Conservation (phyloP, 106 monocot species). For the Allium sativum region DNA sequence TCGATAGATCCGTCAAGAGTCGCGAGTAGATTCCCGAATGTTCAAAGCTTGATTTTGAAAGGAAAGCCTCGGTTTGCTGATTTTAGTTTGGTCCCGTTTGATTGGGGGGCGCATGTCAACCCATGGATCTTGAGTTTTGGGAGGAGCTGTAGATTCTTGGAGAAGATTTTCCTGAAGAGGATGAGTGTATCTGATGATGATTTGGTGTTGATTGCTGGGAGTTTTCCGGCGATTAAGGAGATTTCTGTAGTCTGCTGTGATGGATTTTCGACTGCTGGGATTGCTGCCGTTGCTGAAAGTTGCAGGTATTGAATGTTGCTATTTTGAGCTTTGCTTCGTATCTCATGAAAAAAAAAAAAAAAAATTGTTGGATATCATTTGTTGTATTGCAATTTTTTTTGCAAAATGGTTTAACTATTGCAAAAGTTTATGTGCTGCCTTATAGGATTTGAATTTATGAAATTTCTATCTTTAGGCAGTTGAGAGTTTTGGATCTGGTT, state of each 20-base stretch:
- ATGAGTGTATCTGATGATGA: conserved; percentile 38
- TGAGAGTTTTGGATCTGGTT: conserved; percentile 67
- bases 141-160: conserved; percentile 9
- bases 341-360: too few species aligned
- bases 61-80: conserved; percentile 42
- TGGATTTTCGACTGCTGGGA: conserved; percentile 58
- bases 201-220: conserved; percentile 24
- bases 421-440: too few species aligned
- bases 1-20: conserved; percentile 19
- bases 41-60: conserved; percentile 20
- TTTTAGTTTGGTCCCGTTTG: conserved; percentile 22
- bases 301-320: conserved; percentile 43
- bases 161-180: conserved; percentile 28
- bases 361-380: too few species aligned
- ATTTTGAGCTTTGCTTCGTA: too few species aligned
- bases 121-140: conserved; percentile 25
- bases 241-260: conserved; percentile 56
- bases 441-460: not conserved
- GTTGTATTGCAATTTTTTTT: too few species aligned
- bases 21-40: conserved; percentile 14
- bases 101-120: conserved; percentile 26
- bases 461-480: conserved; percentile 25
- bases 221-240: conserved; percentile 36
- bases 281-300: conserved; percentile 49
- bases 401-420: too few species aligned